phyloP scores from a whole-genome alignment of 2,329 filamentous ascomycete species.

The Basipetospora sp. region DNA sequence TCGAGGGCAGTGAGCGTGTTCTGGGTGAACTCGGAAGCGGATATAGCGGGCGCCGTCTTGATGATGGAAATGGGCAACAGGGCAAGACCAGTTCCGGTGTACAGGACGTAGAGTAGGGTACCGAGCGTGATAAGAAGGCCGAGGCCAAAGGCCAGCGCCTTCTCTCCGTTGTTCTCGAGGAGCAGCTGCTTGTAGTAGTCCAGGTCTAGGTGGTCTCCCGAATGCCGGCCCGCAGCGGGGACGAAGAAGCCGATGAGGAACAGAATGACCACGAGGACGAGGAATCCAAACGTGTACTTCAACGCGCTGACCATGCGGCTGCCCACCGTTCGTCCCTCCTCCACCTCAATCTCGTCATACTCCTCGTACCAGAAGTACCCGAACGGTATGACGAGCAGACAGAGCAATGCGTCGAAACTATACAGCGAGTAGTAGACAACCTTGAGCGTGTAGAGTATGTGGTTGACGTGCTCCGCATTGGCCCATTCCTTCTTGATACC shows the following conservation, averaged over 20 bases:
- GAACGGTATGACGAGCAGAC: conserved; percentile 80
- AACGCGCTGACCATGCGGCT: conserved; percentile 67
- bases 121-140: conserved; percentile 81
- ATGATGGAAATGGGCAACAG: conserved; percentile 81
- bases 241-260: conserved; percentile 92
- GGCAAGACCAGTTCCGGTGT: conserved; percentile 78
- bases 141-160: conserved; percentile 76
- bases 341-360: conserved; percentile 78
- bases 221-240: conserved; percentile 56
- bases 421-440: conserved; percentile 89
- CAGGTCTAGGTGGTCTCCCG: conserved; percentile 57
- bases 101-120: conserved; percentile 71
- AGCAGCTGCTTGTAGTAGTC: conserved; percentile 85
- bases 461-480: conserved; percentile 61
- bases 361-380: conserved; percentile 95
- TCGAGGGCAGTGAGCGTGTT: conserved; percentile 69
- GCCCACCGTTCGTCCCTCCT: conserved; percentile 57
- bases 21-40: conserved; percentile 62
- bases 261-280: conserved; percentile 63
- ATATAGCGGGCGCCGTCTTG: conserved; percentile 77
- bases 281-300: conserved; percentile 80
- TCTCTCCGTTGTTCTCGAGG: conserved; percentile 76
- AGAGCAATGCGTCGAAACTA: conserved; percentile 78
- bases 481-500: conserved; percentile 93
- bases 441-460: conserved; percentile 66